Evolutionary conservation across 768 basidiomycete species (phyloP), one percentile per base, ranked within the genome.

Genomic region (Strobilomyces confusus): DNA sequence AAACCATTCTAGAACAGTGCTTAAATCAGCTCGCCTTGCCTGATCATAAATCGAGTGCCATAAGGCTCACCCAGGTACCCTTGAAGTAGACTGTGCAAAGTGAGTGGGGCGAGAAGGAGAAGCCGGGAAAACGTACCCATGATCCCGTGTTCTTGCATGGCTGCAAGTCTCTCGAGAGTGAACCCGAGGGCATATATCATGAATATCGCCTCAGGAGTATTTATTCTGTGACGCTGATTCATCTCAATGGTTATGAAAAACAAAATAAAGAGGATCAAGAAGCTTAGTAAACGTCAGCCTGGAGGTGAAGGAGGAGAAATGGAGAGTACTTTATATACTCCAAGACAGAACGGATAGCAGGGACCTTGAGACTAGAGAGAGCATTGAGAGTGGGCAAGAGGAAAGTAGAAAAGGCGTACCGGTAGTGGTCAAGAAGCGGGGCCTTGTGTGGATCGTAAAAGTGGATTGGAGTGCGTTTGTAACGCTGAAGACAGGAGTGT

Each of bases 381-480:
- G 17, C 7, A 19, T 30, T 44, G 58, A 54, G 43, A 51, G 30
- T 32, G 17, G 20, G 11, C 4, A 9, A 14, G 14, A 17, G 9
- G 7, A 25, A n/a, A 29, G 25, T 26, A 43, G 23, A 40, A 22
- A 37, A 8, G 37, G 66, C 78, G 30, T 50, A 91, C 90, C 95
- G 84, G 64, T 97, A 98, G 70, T 98, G 94, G 65, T 98, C 93
- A 8, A 98, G 80, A n/a, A 97, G 69, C 17, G 94, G 92, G 0
- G 94, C 94, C 66, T 85, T 91, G 64, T 93, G 87, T 3, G 94
- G 94, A 65, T 98, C 92, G 68, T 98, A 97, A 61, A 95, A 88
- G 67, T 94, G 91, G 32, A 97, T 80, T 12, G 95, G 92, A 23
- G 82, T 90, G 44, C 86, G 81, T 74, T 97, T 97, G 71, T 98